phyloP scores from a whole-genome alignment of 202 grass and related monocot species.

The Zoysia matrella region DNA sequence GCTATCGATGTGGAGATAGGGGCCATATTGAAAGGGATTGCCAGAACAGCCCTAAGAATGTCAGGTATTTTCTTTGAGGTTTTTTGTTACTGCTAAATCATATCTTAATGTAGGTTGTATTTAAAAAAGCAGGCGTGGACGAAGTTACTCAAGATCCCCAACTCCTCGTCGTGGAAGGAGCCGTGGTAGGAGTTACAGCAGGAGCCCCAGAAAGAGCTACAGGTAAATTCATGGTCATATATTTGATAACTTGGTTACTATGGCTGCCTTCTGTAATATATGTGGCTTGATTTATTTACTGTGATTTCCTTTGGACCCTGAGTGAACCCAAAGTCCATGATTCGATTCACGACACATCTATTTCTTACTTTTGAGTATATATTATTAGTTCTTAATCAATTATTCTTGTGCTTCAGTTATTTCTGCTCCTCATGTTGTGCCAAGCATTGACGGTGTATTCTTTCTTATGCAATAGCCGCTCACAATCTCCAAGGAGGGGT shows the following conservation, averaged over 20 bases:
- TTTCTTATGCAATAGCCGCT: slow-evolving; percentile 47
- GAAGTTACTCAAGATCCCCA: slow-evolving; percentile 83
- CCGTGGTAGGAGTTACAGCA: slow-evolving; percentile 78
- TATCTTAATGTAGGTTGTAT: slow-evolving; percentile 24
- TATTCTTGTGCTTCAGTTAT: background rate
- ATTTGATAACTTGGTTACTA: background rate
- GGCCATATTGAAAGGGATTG: slow-evolving; percentile 96
- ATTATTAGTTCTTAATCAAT: background rate
- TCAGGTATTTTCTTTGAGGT: slow-evolving; percentile 49
- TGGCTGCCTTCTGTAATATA: background rate
- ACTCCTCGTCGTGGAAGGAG: slow-evolving; percentile 71
- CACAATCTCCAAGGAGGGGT: slow-evolving; percentile 67
- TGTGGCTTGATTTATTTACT: slow-evolving; percentile 7
- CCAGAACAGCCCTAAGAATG: slow-evolving; percentile 85
- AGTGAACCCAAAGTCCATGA: background rate
- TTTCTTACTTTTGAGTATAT: background rate
- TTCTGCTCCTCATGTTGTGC: background rate
- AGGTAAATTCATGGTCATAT: slow-evolving; percentile 48
- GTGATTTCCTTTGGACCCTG: background rate
- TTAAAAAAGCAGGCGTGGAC: slow-evolving; percentile 56
- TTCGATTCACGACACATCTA: no score
- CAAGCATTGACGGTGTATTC: slow-evolving; percentile 23
- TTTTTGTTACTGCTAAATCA: slow-evolving; percentile 19
- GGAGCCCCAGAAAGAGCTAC: slow-evolving; percentile 77
- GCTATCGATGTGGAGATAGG: slow-evolving; percentile 90